Evolutionary conservation across 352 stramenopile genomes (phyloP).

Genomic region (Phytophthora cryptogea): DNA sequence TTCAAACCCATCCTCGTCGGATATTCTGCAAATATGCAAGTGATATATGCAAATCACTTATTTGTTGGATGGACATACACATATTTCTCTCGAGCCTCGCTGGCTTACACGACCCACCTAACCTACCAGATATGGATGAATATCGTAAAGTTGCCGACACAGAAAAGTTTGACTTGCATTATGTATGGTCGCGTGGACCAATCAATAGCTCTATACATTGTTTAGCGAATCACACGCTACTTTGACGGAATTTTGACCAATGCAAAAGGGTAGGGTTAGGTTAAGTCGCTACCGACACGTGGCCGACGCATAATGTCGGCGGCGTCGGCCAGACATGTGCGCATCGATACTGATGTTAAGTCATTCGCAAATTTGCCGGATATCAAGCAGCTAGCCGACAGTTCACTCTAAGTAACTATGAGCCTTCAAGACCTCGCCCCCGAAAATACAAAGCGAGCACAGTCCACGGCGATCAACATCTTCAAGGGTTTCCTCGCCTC

Average conservation of each 20-base stretch:
- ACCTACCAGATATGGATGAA: too few relatives aligned
- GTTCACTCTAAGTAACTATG: neutral
- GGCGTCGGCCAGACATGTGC: neutral
- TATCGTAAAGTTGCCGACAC: slow-evolving; percentile 2
- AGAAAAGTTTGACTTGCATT: neutral
- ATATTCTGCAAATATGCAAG: too few relatives aligned
- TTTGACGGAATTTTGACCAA: neutral
- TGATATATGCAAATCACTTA: too few relatives aligned
- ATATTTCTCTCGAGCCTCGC: too few relatives aligned
- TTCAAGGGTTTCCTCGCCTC: slow-evolving; percentile 15
- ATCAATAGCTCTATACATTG: neutral
- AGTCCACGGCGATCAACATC: slow-evolving; percentile 4
- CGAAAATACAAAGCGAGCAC: slow-evolving; percentile 5
- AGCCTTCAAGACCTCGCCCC: slow-evolving; percentile 4
- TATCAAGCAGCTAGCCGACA: slow-evolving; percentile 4
- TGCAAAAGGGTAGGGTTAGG: neutral
- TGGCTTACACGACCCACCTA: too few relatives aligned
- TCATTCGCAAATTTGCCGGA: slow-evolving; percentile 1
- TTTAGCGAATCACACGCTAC: neutral
- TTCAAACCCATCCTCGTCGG: too few relatives aligned
- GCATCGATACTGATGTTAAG: neutral
- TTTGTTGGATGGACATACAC: too few relatives aligned
- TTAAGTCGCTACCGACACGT: neutral
- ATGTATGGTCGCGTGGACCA: slow-evolving; percentile 1
- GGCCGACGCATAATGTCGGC: slow-evolving; percentile 4